Base-by-base conservation (phyloP, 2,329 filamentous ascomycete species). In the Cryphonectria naterciae region DNA sequence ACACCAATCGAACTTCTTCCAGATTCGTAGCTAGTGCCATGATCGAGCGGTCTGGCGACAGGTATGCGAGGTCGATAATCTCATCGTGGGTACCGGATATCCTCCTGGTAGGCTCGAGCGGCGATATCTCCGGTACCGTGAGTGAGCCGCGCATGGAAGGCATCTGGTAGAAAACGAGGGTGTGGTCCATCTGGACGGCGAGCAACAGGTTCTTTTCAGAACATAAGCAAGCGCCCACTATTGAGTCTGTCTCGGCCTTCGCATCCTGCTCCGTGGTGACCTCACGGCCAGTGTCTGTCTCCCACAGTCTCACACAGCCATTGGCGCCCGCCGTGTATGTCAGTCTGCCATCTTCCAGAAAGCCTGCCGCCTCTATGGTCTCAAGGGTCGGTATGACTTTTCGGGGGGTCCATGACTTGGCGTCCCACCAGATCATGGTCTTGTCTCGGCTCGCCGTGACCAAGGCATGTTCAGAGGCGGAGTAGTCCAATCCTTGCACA, bases 71-170 rank as follows among this genome's bases (percentile, higher is more conserved):
- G 78, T 99, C 97, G 75, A 99, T 98, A 67, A 99, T 94, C 80
- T 99, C 96, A 79, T 99, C 97, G 80, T 98, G 94, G 8, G 96
- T 98, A 68, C 96, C 97, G 5, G 95, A 97, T 75, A 99, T 97
- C 61, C 94, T 89, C 75, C 93, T 89, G 61, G 93, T 86, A 0
- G 82, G 92, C 78, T 81, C 83, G 76, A 78, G 85, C 75, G 71
- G 82, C 74, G 77, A 77, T 71, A 81, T 77, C 72, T 74, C 65
- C 76, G 82, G 77, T 60, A 79, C 75, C 56, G 75, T 72, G 52
- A 80, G 67, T 52, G 82, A 74, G 15, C 79, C 77, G 71, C 82
- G 81, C 62, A 74, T 79, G 68, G 75, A 87, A 65, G 77, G 87
- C 65, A 78, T 79, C 72, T 77, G 86, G 79, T 95, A 94, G 43